These are phyloP conservation scores for Penicillium desertorum DNA, from an alignment of 495 filamentous ascomycete species.

Conservation along the genomic window DNA sequence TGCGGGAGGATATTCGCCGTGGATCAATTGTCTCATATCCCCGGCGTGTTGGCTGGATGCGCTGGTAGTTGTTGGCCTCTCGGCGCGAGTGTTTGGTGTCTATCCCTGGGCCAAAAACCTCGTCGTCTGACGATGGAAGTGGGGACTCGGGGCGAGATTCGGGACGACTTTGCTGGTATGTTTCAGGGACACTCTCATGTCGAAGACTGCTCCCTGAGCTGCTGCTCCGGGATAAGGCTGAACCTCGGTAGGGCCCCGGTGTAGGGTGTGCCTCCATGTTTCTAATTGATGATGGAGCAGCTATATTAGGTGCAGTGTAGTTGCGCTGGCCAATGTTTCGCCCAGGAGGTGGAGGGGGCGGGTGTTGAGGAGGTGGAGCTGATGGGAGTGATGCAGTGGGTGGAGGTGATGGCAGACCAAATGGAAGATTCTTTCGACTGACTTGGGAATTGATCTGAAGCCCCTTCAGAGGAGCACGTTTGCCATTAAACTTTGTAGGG, in stretches of 20 bases:
- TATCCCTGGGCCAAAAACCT: conserved; percentile 27
- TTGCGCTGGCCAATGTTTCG: conserved; percentile 19
- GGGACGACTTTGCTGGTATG: conserved; percentile 20
- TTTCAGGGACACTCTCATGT: conserved; percentile 26
- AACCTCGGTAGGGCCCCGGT: conserved; percentile 18
- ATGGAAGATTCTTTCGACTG: conserved; percentile 26
- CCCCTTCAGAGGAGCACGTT: conserved; percentile 11
- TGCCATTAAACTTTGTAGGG: conserved; percentile 12
- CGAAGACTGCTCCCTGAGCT: conserved; percentile 33
- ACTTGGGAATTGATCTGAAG: conserved; percentile 23
- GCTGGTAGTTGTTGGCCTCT: conserved; percentile 11
- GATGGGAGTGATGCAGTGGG: conserved; percentile 32
- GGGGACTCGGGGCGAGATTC: conserved; percentile 40
- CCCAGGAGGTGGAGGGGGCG: conserved; percentile 15
- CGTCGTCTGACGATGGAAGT: conserved; percentile 47
- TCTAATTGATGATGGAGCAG: conserved; percentile 3
- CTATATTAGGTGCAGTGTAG: conserved; percentile 18
- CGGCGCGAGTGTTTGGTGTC: conserved; percentile 14
- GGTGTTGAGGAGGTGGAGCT: conserved; percentile 26
- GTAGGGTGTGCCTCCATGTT: conserved; percentile 11
- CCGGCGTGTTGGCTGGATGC: conserved; percentile 12
- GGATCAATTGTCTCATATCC: conserved; percentile 17
- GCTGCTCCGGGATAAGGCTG: conserved; percentile 28
- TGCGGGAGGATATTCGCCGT: conserved; percentile 8
- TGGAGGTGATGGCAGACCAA: conserved; percentile 36